Evolutionary conservation across 148 eudicot species (phyloP).

Genomic region (Amaranthus cruentus): DNA sequence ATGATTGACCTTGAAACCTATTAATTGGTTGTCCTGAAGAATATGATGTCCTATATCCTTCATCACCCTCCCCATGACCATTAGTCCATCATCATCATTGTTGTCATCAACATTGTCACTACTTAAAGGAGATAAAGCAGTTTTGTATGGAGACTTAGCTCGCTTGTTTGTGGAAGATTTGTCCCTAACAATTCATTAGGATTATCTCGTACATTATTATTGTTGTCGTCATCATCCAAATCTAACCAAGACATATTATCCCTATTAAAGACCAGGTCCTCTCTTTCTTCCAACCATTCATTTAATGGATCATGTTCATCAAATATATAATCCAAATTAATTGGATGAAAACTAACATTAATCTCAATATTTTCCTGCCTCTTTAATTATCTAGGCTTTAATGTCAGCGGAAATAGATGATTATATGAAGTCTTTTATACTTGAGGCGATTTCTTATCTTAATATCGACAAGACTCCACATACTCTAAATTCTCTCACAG

Average conservation of each 20-base stretch:
- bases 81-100: too few species aligned
- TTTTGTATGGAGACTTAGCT: too few species aligned
- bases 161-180: too few species aligned
- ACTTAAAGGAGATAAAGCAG: too few species aligned
- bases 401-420: conserved; percentile 1
- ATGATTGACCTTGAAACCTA: too few species aligned
- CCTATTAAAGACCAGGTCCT: neutral
- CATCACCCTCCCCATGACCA: too few species aligned
- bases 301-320: neutral
- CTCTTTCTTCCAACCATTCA: neutral
- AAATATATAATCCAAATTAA: conserved; percentile 11
- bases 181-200: too few species aligned
- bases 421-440: neutral
- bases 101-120: too few species aligned
- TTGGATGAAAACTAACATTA: conserved; percentile 7
- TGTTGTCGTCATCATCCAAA: too few species aligned
- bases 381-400: neutral
- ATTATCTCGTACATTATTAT: too few species aligned
- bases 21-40: too few species aligned
- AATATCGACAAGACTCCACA: conserved; percentile 7
- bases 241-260: neutral
- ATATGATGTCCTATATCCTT: too few species aligned
- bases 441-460: conserved; percentile 3
- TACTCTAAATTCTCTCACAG: conserved; percentile 17
- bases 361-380: neutral